phyloP scores from a whole-genome alignment of 176 grass and related monocot species.

The Carex kokanica region DNA sequence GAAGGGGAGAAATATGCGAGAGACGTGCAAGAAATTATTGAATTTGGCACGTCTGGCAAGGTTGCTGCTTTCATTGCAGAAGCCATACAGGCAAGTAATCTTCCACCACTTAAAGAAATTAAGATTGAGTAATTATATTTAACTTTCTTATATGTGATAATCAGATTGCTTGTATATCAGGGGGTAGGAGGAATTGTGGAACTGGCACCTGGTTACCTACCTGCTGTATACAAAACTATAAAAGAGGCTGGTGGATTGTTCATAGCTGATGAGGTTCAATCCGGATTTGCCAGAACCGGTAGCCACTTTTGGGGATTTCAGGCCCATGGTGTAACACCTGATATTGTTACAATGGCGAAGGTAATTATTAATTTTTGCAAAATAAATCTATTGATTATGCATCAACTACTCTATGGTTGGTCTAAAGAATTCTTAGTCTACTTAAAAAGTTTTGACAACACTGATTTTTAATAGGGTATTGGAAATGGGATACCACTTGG shows the following conservation, averaged over 20 bases:
- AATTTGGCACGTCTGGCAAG: conserved; percentile 82
- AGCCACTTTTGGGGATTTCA: conserved; percentile 98
- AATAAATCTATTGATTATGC: background rate
- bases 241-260: conserved; percentile 75
- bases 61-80: conserved; percentile 88
- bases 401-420: background rate
- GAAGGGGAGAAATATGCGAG: conserved; percentile 77
- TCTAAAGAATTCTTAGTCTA: background rate
- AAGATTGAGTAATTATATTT: background rate
- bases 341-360: conserved; percentile 98
- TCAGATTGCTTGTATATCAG: conserved; percentile 28
- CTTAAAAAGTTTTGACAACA: background rate
- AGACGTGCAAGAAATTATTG: conserved; percentile 85
- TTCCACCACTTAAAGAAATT: background rate
- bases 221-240: conserved; percentile 58
- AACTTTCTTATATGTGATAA: background rate
- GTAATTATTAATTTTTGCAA: conserved; percentile 24
- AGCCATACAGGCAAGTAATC: conserved; percentile 58
- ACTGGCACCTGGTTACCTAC: conserved; percentile 73
- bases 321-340: conserved; percentile 72
- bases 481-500: conserved; percentile 94
- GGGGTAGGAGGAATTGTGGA: conserved; percentile 93
- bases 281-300: conserved; percentile 73
- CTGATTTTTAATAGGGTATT: conserved; percentile 53
- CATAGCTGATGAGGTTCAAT: conserved; percentile 96